Base-by-base conservation (phyloP, 2,329 filamentous ascomycete genomes). In the Ascochyta pisi region DNA sequence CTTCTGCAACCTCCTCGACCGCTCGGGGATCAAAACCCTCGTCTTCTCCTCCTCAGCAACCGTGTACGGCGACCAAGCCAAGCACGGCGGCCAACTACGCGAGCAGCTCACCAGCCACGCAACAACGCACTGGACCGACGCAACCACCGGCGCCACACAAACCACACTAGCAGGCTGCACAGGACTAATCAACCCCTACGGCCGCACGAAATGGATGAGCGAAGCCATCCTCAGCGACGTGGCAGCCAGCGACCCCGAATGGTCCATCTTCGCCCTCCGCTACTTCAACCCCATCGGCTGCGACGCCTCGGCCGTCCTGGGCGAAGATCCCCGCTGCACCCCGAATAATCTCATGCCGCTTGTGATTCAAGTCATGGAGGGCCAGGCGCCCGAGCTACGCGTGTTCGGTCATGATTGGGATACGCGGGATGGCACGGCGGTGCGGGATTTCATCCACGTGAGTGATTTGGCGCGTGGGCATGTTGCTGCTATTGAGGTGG, bases 401-500 rank as follows among this genome's bases (percentile, higher is more conserved):
- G 82, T 89, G 49, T 89, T 86, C 60, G 87, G 87, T 7, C 81
- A 79, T 3, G 85, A 89, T 70, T 89, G 86, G 82, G 80, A 86
- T 52, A 89, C 87, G 0, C 76, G 79, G 4, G 87, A 89, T 63
- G 86, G 87, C 15, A 89, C 86, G 0, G 85, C 86, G 1, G 81
- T 89, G 37, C 83, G 87, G 38, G 87, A 89, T 70, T 89, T 87
- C 66, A 87, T 89, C 60, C 86, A 89, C 62, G 86, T 89, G 34
- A 83, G 82, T 15, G 87, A 89, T 70, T 79, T 89, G 40, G 86
- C 86, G 6, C 78, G 83, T 38, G 86, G 84, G 4, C 87, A 89
- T 71, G 81, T 88, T 34, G 84, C 86, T 6, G 87, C 87, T 2
- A 31, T 54, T 13, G 27, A 29, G 0, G 9, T 37, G 3, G 43